Conservation (phyloP, 2,329 filamentous ascomycete genomes). For the Hortaea sp. region DNA sequence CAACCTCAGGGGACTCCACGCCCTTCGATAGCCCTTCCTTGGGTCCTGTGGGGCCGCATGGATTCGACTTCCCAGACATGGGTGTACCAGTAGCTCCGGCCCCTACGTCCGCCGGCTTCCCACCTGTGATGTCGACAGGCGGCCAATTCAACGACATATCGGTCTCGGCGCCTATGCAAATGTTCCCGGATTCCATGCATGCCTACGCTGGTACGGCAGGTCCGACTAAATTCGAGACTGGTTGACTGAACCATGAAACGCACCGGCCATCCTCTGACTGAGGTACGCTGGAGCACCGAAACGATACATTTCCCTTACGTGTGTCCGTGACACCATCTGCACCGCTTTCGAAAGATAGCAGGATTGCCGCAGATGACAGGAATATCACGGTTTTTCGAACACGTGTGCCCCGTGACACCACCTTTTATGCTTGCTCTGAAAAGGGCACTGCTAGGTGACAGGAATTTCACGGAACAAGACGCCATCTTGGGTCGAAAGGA, state of each 20-base stretch:
- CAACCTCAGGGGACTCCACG: constrained; percentile 17
- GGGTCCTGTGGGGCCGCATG: constrained; percentile 2
- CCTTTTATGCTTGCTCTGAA: neutral
- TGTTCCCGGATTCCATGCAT: constrained; percentile 1
- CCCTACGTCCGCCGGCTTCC: neutral
- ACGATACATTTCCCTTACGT: neutral
- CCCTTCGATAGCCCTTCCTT: constrained; percentile 20
- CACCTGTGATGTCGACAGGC: neutral
- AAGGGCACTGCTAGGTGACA: neutral
- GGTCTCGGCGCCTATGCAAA: constrained; percentile 3
- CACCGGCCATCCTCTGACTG: no score
- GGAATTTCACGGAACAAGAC: neutral
- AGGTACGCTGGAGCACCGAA: no score
- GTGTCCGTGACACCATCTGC: neutral
- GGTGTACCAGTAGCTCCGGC: neutral
- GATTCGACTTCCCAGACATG: constrained; percentile 1
- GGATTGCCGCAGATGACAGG: neutral
- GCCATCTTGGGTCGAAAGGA: no score
- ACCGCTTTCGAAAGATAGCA: no score
- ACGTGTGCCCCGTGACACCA: neutral
- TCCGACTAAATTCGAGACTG: constrained; percentile 1
- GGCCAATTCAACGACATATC: constrained; percentile 3
- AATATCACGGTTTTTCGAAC: neutral
- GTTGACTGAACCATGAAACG: neutral
- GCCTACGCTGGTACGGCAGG: constrained; percentile 1